Evolutionary conservation across 2,329 filamentous ascomycete genomes (phyloP).

Genomic region (Cercospora zeae-maydis): DNA sequence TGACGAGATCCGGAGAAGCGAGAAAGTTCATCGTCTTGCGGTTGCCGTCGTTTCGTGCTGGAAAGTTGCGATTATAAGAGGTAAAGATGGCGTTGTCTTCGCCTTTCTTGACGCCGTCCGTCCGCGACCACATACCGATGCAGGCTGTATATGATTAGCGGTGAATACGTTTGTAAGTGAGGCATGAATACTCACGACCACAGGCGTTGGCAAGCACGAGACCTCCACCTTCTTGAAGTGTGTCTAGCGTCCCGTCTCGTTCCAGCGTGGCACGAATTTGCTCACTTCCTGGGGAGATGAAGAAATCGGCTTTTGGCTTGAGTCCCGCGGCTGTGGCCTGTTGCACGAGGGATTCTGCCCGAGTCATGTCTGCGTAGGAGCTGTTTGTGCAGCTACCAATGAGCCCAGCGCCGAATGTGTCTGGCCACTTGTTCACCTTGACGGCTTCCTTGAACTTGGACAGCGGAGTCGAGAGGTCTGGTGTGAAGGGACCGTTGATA

Average conservation of each 20-base stretch:
- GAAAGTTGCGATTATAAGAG: conserved; percentile 98
- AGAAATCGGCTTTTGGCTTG: conserved; percentile 85
- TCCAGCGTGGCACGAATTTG: conserved; percentile 93
- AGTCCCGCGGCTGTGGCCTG: conserved; percentile 87
- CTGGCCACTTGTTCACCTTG: conserved; percentile 81
- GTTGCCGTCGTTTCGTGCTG: conserved; percentile 94
- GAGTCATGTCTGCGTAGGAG: conserved; percentile 98
- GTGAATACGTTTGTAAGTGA: too few relatives aligned
- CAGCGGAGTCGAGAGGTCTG: conserved; percentile 87
- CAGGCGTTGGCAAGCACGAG: conserved; percentile 92
- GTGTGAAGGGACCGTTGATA: conserved; percentile 73
- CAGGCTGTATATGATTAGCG: conserved; percentile 8
- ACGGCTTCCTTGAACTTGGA: conserved; percentile 86
- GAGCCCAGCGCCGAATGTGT: conserved; percentile 83
- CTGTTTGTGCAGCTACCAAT: conserved; percentile 99
- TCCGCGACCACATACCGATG: conserved; percentile 88
- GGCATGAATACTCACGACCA: conserved; percentile 41
- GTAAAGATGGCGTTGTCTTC: conserved; percentile 91
- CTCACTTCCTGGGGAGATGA: conserved; percentile 93
- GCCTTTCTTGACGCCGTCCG: conserved; percentile 78
- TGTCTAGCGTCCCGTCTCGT: conserved; percentile 79
- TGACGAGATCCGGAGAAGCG: conserved; percentile 93
- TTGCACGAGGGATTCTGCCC: conserved; percentile 86
- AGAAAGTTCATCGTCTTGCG: conserved; percentile 98
- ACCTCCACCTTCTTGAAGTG: conserved; percentile 82